A percentile compares a stretch with the other conserved stretches of the same genome.
phyloP scores from a whole-genome alignment of 2,329 filamentous ascomycete genomes.

The Xylariaceae sp. region DNA sequence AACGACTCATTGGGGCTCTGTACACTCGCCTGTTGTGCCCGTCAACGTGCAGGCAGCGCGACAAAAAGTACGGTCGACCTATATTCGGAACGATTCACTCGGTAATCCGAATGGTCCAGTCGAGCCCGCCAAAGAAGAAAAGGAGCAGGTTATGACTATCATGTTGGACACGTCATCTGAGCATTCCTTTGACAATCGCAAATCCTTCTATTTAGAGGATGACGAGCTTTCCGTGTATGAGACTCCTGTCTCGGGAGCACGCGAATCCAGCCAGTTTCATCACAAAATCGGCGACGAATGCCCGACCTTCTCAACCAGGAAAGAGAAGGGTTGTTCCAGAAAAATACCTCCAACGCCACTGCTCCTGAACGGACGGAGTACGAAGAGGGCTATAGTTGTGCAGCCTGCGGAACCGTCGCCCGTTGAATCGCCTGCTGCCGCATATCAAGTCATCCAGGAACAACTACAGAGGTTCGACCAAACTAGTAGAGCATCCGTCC shows the following conservation, averaged over 20 bases:
- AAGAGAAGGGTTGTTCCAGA: constrained; percentile 38
- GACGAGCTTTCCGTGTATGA: constrained; percentile 9
- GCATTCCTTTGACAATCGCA: constrained; percentile 14
- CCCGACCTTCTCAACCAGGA: constrained; percentile 54
- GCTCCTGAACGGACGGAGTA: constrained; percentile 38
- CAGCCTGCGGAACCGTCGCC: constrained; percentile 47
- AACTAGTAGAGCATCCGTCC: constrained; percentile 29
- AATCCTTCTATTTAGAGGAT: constrained; percentile 24
- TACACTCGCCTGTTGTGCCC: constrained; percentile 44
- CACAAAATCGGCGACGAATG: constrained; percentile 54
- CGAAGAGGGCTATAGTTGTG: constrained; percentile 39
- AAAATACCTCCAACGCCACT: constrained; percentile 56
- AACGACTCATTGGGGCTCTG: constrained; percentile 44
- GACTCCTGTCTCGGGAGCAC: constrained; percentile 10
- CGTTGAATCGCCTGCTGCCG: constrained; percentile 47
- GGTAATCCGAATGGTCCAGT: constrained; percentile 3
- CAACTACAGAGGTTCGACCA: constrained; percentile 48
- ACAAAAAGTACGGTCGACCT: constrained; percentile 36
- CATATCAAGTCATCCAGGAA: constrained; percentile 45
- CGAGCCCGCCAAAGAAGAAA: constrained; percentile 3
- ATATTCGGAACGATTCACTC: constrained; percentile 29
- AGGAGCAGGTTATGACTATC: constrained; percentile 36
- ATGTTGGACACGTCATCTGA: constrained; percentile 37
- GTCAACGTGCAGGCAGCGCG: constrained; percentile 39
- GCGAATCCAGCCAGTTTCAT: constrained; percentile 40